Conservation (phyloP, 2,329 filamentous ascomycete genomes). For the Colletotrichum siamense region DNA sequence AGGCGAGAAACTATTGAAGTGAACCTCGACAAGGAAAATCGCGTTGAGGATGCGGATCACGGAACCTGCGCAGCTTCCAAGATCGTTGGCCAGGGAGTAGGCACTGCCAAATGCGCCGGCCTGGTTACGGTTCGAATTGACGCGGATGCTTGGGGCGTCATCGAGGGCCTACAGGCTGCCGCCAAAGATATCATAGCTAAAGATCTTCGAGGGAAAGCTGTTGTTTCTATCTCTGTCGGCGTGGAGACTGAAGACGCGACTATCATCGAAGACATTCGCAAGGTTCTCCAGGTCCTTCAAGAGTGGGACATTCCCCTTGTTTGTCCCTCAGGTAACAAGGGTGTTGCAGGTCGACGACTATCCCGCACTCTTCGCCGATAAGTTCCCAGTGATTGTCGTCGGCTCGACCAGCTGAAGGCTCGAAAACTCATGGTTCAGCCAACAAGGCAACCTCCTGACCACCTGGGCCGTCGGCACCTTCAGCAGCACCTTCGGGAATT, state of each 20-base stretch:
- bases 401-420: background rate
- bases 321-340: background rate
- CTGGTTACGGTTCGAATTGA: background rate
- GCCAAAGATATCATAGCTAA: background rate
- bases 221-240: background rate
- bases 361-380: background rate
- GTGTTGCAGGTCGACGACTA: background rate
- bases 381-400: background rate
- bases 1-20: background rate
- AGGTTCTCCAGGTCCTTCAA: background rate
- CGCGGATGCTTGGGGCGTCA: background rate
- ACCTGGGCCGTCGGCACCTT: background rate
- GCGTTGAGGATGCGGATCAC: background rate
- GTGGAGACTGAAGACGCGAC: background rate
- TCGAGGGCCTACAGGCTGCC: background rate
- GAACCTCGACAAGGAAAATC: background rate
- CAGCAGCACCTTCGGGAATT: background rate
- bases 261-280: background rate
- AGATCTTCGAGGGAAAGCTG: background rate
- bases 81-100: background rate
- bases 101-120: background rate
- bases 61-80: background rate
- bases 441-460: background rate
- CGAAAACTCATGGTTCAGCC: background rate
- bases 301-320: background rate